These are phyloP conservation scores for Comarum palustre DNA, from an alignment of 306 rosid genomes.

Conservation along the genomic window DNA sequence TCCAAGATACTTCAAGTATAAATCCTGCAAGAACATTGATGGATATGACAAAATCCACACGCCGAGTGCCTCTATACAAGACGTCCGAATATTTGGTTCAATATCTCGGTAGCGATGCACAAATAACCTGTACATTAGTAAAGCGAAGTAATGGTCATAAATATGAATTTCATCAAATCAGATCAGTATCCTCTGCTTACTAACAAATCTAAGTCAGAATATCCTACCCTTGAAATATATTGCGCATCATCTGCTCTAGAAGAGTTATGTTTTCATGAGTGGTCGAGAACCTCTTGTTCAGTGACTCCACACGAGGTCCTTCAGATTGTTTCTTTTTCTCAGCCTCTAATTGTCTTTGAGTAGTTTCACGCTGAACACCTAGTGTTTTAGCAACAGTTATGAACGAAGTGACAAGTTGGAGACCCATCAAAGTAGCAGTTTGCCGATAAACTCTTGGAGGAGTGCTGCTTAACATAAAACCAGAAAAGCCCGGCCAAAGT, in stretches of 20 bases:
- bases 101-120: constrained; percentile 96
- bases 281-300: constrained; percentile 71
- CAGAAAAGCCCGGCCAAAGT: constrained; percentile 8
- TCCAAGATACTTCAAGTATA: constrained; percentile 92
- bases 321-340: constrained; percentile 86
- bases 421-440: constrained; percentile 89
- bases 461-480: constrained; percentile 56
- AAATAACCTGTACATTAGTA: constrained; percentile 65
- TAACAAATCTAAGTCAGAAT: constrained; percentile 24
- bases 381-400: constrained; percentile 81
- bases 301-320: constrained; percentile 90
- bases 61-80: constrained; percentile 90
- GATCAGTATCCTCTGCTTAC: constrained; percentile 9
- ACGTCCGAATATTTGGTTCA: constrained; percentile 82
- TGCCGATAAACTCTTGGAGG: constrained; percentile 98
- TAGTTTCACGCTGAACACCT: constrained; percentile 84
- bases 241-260: constrained; percentile 98
- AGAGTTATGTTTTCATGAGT: constrained; percentile 80
- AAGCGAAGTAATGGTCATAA: constrained; percentile 20
- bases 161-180: not conserved
- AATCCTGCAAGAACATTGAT: constrained; percentile 90
- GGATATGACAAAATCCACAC: constrained; percentile 92
- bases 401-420: constrained; percentile 87
- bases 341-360: constrained; percentile 94
- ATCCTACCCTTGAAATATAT: constrained; percentile 88